A percentile compares a stretch with the other conserved stretches of the same genome.
Conservation (phyloP, 164 flowering plant species). For the Sextonia rubra region DNA sequence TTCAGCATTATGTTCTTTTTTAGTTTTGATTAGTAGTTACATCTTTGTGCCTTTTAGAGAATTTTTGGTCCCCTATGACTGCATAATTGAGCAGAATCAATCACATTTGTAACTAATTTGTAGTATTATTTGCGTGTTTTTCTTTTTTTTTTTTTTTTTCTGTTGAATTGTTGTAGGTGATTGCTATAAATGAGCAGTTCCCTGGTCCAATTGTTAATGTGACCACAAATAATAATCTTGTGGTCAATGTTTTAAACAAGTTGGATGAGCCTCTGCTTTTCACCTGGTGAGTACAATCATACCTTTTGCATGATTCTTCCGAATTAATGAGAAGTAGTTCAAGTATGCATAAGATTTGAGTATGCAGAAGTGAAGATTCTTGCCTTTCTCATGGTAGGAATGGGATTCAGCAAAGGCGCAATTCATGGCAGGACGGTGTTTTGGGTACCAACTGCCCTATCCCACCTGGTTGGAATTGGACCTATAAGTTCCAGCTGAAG, state of each 20-base stretch:
- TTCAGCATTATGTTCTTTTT: not conserved
- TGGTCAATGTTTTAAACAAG: conserved; percentile 70
- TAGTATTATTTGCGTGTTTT: no score
- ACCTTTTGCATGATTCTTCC: not conserved
- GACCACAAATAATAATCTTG: conserved; percentile 79
- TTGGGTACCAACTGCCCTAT: conserved; percentile 94
- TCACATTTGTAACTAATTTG: not conserved
- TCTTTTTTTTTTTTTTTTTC: conserved; percentile 4
- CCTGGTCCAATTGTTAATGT: conserved; percentile 86
- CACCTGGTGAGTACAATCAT: conserved; percentile 64
- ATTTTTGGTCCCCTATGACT: not conserved
- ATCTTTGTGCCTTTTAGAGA: no score
- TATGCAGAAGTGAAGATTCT: not conserved
- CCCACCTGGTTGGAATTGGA: conserved; percentile 87
- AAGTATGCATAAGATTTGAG: not conserved
- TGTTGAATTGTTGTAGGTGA: conserved; percentile 53
- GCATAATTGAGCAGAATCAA: not conserved
- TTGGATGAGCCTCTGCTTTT: conserved; percentile 77
- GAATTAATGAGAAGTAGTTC: not conserved
- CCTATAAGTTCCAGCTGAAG: conserved; percentile 92
- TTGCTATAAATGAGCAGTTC: conserved; percentile 75
- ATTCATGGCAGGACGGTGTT: conserved; percentile 97
- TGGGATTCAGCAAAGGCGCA: conserved; percentile 74
- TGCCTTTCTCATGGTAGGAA: conserved; percentile 40
- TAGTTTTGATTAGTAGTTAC: not conserved